These are phyloP conservation scores for Beauveria asiatica DNA, from an alignment of 2,329 filamentous ascomycete genomes.

Conservation along the genomic window DNA sequence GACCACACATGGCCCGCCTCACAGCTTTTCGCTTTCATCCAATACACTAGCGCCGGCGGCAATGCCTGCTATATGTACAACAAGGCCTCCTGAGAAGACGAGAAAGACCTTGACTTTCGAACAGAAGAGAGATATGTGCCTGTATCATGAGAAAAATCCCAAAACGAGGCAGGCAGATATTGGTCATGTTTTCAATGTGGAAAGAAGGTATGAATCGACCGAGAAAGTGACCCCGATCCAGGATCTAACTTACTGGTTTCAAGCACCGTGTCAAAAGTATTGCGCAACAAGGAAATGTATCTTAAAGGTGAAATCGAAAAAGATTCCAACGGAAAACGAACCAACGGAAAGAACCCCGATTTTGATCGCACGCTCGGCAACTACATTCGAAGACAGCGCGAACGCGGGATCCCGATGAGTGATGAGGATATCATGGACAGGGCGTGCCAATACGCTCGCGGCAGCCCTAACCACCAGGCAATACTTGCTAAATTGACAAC, in stretches of 20 bases:
- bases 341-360: conserved; percentile 79
- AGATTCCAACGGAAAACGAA: conserved; percentile 64
- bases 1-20: conserved; percentile 51
- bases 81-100: conserved; percentile 45
- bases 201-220: conserved; percentile 67
- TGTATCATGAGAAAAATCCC: conserved; percentile 85
- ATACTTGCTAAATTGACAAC: conserved; percentile 63
- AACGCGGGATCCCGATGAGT: conserved; percentile 62
- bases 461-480: conserved; percentile 58
- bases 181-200: conserved; percentile 88
- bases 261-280: conserved; percentile 97
- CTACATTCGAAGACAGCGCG: conserved; percentile 76
- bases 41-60: conserved; percentile 47
- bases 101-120: conserved; percentile 85
- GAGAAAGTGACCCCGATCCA: not conserved
- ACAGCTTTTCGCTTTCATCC: conserved; percentile 50
- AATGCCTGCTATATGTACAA: conserved; percentile 38
- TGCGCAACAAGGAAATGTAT: conserved; percentile 92
- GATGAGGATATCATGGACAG: conserved; percentile 82
- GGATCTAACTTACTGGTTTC: conserved; percentile 17
- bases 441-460: conserved; percentile 70
- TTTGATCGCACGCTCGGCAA: conserved; percentile 85
- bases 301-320: conserved; percentile 72
- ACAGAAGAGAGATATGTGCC: conserved; percentile 86
- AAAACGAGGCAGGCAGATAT: conserved; percentile 93